Conservation (phyloP, 306 rosid species). For the Aeschynomene evenia region DNA sequence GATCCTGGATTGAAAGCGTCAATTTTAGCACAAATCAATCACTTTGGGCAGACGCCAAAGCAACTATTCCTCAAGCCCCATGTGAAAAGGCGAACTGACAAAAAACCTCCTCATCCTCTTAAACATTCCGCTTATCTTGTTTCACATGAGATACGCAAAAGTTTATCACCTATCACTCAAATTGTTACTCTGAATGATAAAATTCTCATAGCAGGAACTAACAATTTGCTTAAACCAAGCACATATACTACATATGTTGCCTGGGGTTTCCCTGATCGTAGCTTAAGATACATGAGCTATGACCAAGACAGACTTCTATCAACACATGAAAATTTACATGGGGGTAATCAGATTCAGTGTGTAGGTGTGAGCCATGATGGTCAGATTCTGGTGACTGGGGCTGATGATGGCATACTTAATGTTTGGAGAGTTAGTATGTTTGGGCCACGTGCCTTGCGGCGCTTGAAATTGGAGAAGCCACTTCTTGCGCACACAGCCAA, state of each 20-base stretch:
- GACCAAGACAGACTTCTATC: constrained; percentile 94
- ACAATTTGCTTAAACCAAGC: constrained; percentile 85
- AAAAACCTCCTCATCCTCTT: constrained; percentile 90
- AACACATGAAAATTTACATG: constrained; percentile 93
- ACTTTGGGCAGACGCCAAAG: constrained; percentile 99
- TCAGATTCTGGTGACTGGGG: constrained; percentile 86
- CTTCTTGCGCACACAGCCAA: constrained; percentile 79
- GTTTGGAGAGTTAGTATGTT: constrained; percentile 80
- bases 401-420: constrained; percentile 89
- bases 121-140: constrained; percentile 73
- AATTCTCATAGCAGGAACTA: constrained; percentile 70
- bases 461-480: constrained; percentile 87
- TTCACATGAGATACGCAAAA: constrained; percentile 81
- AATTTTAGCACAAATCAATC: constrained; percentile 96
- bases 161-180: constrained; percentile 75
- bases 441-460: constrained; percentile 61
- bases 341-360: constrained; percentile 89
- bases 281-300: constrained; percentile 90
- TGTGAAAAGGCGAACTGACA: constrained; percentile 74
- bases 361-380: constrained; percentile 89
- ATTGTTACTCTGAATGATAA: constrained; percentile 76
- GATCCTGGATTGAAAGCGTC: constrained; percentile 99
- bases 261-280: constrained; percentile 96
- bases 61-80: constrained; percentile 91
- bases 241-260: constrained; percentile 86